Evolutionary conservation across 2,329 filamentous ascomycete species (phyloP).

Genomic region (Didymella pinodella): DNA sequence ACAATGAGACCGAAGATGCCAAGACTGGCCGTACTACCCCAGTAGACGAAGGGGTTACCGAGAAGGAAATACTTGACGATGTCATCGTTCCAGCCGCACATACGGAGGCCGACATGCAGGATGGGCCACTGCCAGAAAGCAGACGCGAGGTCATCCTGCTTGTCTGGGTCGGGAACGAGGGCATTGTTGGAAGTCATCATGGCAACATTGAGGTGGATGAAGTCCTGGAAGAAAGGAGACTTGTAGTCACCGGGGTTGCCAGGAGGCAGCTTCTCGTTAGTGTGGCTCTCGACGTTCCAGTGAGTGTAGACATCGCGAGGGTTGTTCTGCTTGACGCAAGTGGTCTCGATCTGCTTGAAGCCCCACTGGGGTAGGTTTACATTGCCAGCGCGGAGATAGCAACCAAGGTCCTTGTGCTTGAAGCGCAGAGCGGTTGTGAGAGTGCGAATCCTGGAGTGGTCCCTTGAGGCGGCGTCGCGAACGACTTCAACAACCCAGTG

Average conservation of each 20-base stretch:
- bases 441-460: conserved; percentile 85
- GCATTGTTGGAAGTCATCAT: conserved; percentile 99
- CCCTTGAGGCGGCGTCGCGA: conserved; percentile 84
- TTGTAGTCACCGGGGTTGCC: conserved; percentile 91
- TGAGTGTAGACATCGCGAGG: conserved; percentile 93
- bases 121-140: conserved; percentile 99
- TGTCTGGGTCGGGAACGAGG: conserved; percentile 95
- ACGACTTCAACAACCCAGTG: conserved; percentile 96
- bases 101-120: conserved; percentile 91
- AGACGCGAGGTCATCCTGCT: conserved; percentile 97
- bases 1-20: conserved; percentile 75
- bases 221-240: conserved; percentile 97
- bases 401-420: conserved; percentile 80
- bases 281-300: conserved; percentile 97
- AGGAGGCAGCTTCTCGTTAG: conserved; percentile 88
- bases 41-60: conserved; percentile 95
- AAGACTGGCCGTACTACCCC: conserved; percentile 85
- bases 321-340: conserved; percentile 91
- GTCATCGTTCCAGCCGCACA: conserved; percentile 97
- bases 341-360: conserved; percentile 99
- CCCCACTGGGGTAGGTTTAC: conserved; percentile 98
- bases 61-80: conserved; percentile 98
- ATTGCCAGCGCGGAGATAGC: conserved; percentile 94
- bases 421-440: conserved; percentile 93
- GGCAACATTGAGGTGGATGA: conserved; percentile 96